Base-by-base conservation (phyloP, 257 asterid genomes). In the Asclepias syriaca region DNA sequence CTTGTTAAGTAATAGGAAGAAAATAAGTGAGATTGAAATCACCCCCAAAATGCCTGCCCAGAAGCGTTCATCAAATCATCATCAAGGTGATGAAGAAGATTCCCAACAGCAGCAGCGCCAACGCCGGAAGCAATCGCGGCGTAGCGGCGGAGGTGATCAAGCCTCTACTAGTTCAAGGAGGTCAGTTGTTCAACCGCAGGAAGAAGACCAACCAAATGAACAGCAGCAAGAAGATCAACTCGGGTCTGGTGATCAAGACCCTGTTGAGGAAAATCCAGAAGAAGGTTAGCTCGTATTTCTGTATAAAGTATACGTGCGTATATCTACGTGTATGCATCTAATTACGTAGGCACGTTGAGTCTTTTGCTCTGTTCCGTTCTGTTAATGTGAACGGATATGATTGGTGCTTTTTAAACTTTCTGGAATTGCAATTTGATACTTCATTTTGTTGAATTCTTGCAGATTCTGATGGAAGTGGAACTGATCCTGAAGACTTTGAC, bases 401-500 rank as follows among this genome's bases (percentile, higher is more conserved):
- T 54, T 32, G 49, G 18, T 58, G 0, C 5, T 43, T 22, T 24
- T 43, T 53, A 3, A 7, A 21, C 8, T 56, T 69, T 29, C 24
- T 74, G 22, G 48, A 21, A 12, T 50, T 58, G 1, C 24, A 39
- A 55, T 72, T 72, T 68, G 53, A 59, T 57, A 37, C 40, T 77
- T 66, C 29, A 60, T 32, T 77, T 67, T 27, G 11, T 50, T 66
- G 59, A 45, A 48, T 56, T 76, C 34, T 75, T 75, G 51, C 78
- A 82, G 86, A 82, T 79, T 79, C 84, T 50, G 82, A 79, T 48
- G 84, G 75, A 63, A 82, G 84, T 64, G 86, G 86, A 43, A 79
- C 84, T 56, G 86, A 79, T 50, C 86, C 86, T 21, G 86, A 82
- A 73, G 84, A 75, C 54, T 82, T 76, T 73, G 83, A 77, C 49